phyloP scores from a whole-genome alignment of 768 basidiomycete genomes.

The Xerocomus potaroensis region DNA sequence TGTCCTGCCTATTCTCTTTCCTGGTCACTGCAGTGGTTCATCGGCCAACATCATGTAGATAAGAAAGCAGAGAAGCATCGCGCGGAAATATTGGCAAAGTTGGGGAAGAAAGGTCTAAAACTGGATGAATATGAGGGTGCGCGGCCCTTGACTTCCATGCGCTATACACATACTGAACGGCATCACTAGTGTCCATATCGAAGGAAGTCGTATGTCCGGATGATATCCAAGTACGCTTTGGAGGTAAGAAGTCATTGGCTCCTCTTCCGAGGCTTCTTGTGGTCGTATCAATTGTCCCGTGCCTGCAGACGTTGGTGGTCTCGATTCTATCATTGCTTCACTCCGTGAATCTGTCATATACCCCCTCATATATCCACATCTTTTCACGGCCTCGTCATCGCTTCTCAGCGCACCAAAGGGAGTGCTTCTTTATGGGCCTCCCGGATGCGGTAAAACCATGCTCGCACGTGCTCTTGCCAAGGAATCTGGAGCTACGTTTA shows the following conservation, averaged over 20 bases:
- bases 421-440: constrained; percentile 92
- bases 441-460: constrained; percentile 99
- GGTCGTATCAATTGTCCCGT: not conserved
- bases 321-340: constrained; percentile 85
- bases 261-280: not conserved
- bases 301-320: constrained; percentile 78
- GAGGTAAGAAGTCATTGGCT: constrained; percentile 43
- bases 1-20: not conserved
- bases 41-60: constrained; percentile 49
- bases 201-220: constrained; percentile 92
- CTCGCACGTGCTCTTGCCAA: constrained; percentile 98
- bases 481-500: constrained; percentile 95
- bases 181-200: constrained; percentile 67
- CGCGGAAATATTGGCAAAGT: constrained; percentile 60
- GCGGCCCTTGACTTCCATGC: constrained; percentile 20
- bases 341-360: constrained; percentile 95
- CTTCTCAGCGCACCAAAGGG: constrained; percentile 93
- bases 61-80: constrained; percentile 67
- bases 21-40: constrained; percentile 52
- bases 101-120: constrained; percentile 69
- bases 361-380: constrained; percentile 84
- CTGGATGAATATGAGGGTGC: constrained; percentile 90
- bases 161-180: not conserved
- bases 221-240: constrained; percentile 73
- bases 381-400: constrained; percentile 78